Conservation (phyloP, 2,329 filamentous ascomycete species). For the Dactylonectria macrodidyma region DNA sequence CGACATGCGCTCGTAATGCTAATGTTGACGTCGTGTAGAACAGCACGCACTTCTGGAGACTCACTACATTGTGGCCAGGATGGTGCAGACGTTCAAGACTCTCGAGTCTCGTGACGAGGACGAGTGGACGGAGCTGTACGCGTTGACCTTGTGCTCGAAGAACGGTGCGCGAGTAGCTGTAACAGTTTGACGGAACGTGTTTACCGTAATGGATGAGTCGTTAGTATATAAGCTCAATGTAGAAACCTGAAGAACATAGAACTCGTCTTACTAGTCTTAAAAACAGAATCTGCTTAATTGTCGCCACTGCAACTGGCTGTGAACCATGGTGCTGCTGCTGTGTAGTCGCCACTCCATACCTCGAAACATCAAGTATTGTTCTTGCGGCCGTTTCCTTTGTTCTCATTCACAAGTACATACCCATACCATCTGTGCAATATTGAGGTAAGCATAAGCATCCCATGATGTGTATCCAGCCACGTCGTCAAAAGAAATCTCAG, state of each 20-base stretch:
- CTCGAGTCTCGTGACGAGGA: constrained; percentile 48
- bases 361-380: too few species aligned
- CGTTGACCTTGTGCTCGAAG: constrained; percentile 53
- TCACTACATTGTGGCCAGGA: constrained; percentile 53
- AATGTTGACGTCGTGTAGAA: constrained; percentile 42
- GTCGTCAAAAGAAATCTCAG: too few species aligned
- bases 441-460: not conserved
- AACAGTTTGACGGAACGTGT: constrained; percentile 28
- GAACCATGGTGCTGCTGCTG: too few species aligned
- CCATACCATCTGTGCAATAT: not conserved
- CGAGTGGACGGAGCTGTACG: constrained; percentile 54
- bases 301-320: too few species aligned
- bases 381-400: too few species aligned
- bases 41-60: constrained; percentile 55
- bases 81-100: constrained; percentile 51
- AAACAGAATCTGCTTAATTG: too few species aligned
- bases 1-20: constrained; percentile 17
- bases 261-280: too few species aligned
- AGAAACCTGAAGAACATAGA: too few species aligned
- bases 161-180: constrained; percentile 47
- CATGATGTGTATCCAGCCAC: too few species aligned
- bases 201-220: not conserved
- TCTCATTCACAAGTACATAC: not conserved
- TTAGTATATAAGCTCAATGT: too few species aligned
- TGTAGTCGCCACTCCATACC: too few species aligned